These are phyloP conservation scores for Exophiala dermatitidis DNA, from an alignment of 2,329 filamentous ascomycete species.

Conservation along the genomic window DNA sequence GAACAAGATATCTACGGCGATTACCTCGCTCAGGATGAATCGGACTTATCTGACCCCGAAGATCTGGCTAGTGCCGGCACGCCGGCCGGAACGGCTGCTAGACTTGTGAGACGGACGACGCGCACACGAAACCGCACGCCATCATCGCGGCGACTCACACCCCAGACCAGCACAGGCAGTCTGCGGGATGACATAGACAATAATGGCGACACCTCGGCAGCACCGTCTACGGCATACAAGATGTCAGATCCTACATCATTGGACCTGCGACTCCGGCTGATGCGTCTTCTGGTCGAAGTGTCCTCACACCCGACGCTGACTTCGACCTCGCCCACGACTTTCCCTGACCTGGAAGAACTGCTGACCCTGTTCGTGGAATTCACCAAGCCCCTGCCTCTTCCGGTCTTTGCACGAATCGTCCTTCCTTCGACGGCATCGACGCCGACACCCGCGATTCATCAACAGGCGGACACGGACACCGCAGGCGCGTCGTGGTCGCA, in stretches of 20 bases:
- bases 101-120: conserved; percentile 10
- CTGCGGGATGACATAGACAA: conserved; percentile 12
- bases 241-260: conserved; percentile 37
- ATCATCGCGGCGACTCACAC: conserved; percentile 27
- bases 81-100: conserved; percentile 1
- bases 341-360: conserved; percentile 35
- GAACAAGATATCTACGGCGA: conserved; percentile 42
- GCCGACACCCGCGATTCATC: not conserved
- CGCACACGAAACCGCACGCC: conserved; percentile 23
- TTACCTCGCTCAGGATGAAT: conserved; percentile 36
- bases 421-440: conserved; percentile 34
- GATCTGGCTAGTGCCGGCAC: conserved; percentile 5
- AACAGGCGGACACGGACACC: no score
- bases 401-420: conserved; percentile 41
- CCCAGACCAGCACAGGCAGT: conserved; percentile 12
- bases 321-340: conserved; percentile 25
- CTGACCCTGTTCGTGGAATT: conserved; percentile 42
- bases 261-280: conserved; percentile 40
- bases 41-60: conserved; percentile 31
- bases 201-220: conserved; percentile 7
- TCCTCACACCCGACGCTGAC: conserved; percentile 31
- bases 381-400: conserved; percentile 40
- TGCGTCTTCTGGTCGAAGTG: conserved; percentile 37
- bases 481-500: not conserved
- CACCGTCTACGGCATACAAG: conserved; percentile 10